Base-by-base conservation (phyloP, 2,329 filamentous ascomycete species). In the Fusarium caatingaense region DNA sequence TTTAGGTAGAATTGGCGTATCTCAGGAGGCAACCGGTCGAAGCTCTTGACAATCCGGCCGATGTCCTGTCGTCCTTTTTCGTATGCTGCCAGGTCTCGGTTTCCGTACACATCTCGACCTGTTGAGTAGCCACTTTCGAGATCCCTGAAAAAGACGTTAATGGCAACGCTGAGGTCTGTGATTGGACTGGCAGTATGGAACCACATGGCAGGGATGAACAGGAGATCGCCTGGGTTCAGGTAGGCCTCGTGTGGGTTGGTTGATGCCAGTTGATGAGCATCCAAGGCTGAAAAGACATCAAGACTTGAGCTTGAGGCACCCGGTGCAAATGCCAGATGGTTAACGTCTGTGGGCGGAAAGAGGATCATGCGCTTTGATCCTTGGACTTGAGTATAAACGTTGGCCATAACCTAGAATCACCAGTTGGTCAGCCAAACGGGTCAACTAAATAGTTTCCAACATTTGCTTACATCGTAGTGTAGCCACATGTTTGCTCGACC, bases 121-220 rank as follows among this genome's bases (percentile, higher is more conserved):
- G 86, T 78, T 1, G 93, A 89, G 77, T 96, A 96, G 2, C 87
- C 89, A 5, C 78, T 82, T 5, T 89, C 82, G 12, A 96, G 82
- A 66, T 90, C 91, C 45, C 89, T 88, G 81, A 97, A 97, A 82
- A 97, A 97, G 28, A 95, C 87, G 77, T 97, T 97, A n/a, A 97
- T 90, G 1, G 93, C 93, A 10, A 97, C 84, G 72, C 92, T 94
- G 64, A 88, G 78, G 46, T 82, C 77, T 10, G 86, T 81, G 2
- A 79, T 83, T 2, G 91, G 89, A 1, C 86, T 84, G 3, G 90
- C 91, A 1, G 93, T 91, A 78, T 97, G 94, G 15, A 93, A 85
- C 94, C 94, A 97, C 72, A 96, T 85, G 1, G 93, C 88, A 0
- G 94, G 94, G 30, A 97, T 85, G 78, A 92, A 95, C 11, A 97